Percentiles rank a stretch among this genome's conserved stretches.
These are phyloP conservation scores for Penicillium tannophilum DNA, from an alignment of 495 filamentous ascomycete genomes.

Conservation along the genomic window DNA sequence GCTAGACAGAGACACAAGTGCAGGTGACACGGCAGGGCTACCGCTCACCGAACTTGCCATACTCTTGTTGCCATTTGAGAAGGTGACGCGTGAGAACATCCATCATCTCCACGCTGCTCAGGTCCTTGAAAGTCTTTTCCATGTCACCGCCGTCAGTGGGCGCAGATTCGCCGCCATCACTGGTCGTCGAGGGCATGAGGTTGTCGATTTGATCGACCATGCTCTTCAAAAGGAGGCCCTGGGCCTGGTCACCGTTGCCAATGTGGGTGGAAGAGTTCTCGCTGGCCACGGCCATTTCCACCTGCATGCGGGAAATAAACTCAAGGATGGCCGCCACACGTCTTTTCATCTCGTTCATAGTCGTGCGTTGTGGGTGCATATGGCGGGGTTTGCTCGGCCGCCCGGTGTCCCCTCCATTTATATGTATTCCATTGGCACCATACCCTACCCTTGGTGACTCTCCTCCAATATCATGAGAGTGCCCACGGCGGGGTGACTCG, in stretches of 20 bases:
- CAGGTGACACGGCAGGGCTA: conserved; percentile 29
- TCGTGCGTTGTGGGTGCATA: conserved; percentile 62
- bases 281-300: conserved; percentile 72
- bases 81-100: conserved; percentile 73
- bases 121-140: conserved; percentile 63
- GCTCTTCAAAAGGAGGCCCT: conserved; percentile 38
- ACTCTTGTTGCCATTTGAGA: conserved; percentile 75
- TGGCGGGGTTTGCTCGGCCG: conserved; percentile 62
- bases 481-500: conserved; percentile 64
- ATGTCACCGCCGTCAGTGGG: conserved; percentile 32
- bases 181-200: conserved; percentile 26
- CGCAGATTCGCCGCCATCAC: conserved; percentile 33
- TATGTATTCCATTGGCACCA: conserved; percentile 34
- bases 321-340: conserved; percentile 82
- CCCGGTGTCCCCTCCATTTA: conserved; percentile 48
- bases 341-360: conserved; percentile 89
- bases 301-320: conserved; percentile 86
- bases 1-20: conserved; percentile 11
- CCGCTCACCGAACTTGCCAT: conserved; percentile 56
- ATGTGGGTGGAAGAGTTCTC: conserved; percentile 44
- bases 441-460: conserved; percentile 46
- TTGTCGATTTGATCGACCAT: conserved; percentile 42
- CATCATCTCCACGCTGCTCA: conserved; percentile 80
- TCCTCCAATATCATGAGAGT: conserved; percentile 61
- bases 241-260: conserved; percentile 36